A percentile compares a stretch with the other conserved stretches of the same genome.
Evolutionary conservation across 2,329 filamentous ascomycete species (phyloP).

Genomic region (Biscogniauxia sp.): DNA sequence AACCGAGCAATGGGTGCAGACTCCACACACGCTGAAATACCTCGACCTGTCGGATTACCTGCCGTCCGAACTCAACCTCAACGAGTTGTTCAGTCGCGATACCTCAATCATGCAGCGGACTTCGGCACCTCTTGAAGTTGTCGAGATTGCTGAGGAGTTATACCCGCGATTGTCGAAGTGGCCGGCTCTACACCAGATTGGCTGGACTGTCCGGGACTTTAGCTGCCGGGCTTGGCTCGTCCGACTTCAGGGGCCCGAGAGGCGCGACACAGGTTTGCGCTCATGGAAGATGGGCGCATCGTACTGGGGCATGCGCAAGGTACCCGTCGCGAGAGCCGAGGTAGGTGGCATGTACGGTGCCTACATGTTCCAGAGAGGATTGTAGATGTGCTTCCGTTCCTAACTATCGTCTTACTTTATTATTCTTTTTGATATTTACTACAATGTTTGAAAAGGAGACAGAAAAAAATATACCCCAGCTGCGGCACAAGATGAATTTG

Average conservation of each 20-base stretch:
- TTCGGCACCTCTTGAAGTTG: conserved; percentile 69
- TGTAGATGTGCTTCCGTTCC: conserved; percentile 36
- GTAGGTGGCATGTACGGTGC: conserved; percentile 90
- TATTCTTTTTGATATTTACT: not conserved
- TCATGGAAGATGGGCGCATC: conserved; percentile 82
- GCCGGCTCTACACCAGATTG: conserved; percentile 56
- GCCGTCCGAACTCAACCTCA: conserved; percentile 58
- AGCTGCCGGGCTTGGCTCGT: conserved; percentile 67
- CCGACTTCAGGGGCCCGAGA: conserved; percentile 41
- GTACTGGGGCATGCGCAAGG: conserved; percentile 84
- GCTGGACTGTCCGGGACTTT: conserved; percentile 72
- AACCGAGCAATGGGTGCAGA: conserved; percentile 42
- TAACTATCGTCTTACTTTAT: not conserved
- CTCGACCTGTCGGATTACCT: conserved; percentile 73
- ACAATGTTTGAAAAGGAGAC: not conserved
- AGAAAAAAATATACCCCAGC: not conserved
- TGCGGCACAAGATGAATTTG: not conserved
- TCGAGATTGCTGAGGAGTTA: conserved; percentile 70
- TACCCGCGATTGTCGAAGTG: conserved; percentile 64
- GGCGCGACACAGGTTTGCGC: conserved; percentile 56
- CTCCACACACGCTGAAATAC: conserved; percentile 65
- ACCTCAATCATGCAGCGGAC: conserved; percentile 56
- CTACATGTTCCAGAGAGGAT: conserved; percentile 61
- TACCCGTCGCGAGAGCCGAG: conserved; percentile 88
- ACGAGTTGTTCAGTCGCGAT: conserved; percentile 48